phyloP scores from a whole-genome alignment of 345 rosid species.

The Carallia pectinifolia region DNA sequence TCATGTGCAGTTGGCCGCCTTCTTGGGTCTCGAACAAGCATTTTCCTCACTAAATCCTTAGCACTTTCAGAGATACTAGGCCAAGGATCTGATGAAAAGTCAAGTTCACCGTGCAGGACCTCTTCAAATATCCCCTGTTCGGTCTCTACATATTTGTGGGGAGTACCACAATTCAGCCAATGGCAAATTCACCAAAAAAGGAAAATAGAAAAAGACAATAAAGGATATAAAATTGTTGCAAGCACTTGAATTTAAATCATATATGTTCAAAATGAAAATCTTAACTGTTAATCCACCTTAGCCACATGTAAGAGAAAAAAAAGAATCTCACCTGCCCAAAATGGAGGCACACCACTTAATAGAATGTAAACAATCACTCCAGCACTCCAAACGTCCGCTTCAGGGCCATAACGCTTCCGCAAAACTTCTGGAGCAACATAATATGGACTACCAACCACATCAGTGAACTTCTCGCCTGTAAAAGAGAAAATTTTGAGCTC shows the following conservation, averaged over 20 bases:
- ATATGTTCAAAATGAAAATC: neutral
- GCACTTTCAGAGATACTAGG: conserved; percentile 34
- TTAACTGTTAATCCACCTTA: neutral
- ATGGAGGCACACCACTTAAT: conserved; percentile 37
- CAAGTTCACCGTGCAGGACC: conserved; percentile 31
- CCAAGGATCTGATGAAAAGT: conserved; percentile 33
- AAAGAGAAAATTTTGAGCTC: neutral
- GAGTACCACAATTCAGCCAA: conserved; percentile 3
- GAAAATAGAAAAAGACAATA: conserved; percentile 2
- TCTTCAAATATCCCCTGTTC: conserved; percentile 33
- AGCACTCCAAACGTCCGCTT: conserved; percentile 38
- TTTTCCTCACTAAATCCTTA: conserved; percentile 30
- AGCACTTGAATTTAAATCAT: neutral
- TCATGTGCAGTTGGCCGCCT: conserved; percentile 31
- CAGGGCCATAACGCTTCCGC: conserved; percentile 26
- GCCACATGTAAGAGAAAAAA: neutral
- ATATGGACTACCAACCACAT: conserved; percentile 36
- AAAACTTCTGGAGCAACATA: conserved; percentile 37
- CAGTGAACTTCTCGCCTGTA: conserved; percentile 27
- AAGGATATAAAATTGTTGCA: neutral
- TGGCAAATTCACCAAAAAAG: neutral
- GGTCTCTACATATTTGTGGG: conserved; percentile 16
- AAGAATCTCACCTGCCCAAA: conserved; percentile 31
- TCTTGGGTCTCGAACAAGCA: conserved; percentile 31
- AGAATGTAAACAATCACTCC: conserved; percentile 33